Evolutionary conservation across 2,329 filamentous ascomycete species (phyloP).

Genomic region (Microdochium nivale): DNA sequence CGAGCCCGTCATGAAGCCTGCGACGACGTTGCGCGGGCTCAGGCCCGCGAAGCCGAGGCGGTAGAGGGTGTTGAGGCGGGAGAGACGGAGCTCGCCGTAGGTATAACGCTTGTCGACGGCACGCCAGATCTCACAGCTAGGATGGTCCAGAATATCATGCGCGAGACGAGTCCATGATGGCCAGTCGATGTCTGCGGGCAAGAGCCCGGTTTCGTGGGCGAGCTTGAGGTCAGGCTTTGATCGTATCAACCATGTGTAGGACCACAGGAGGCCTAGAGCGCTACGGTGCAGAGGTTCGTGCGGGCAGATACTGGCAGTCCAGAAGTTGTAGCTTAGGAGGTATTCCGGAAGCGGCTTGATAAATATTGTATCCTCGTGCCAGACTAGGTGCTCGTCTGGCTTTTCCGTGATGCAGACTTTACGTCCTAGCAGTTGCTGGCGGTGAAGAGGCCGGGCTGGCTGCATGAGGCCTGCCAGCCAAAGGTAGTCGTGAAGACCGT

Average conservation of each 20-base stretch:
- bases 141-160: constrained; percentile 11
- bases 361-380: constrained; percentile 11
- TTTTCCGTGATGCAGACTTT: constrained; percentile 18
- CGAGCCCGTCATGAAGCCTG: constrained; percentile 18
- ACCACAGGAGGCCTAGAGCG: constrained; percentile 28
- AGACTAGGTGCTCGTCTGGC: constrained; percentile 20
- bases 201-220: constrained; percentile 18
- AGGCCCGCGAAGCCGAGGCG: constrained; percentile 17
- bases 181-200: constrained; percentile 20
- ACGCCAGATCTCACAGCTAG: constrained; percentile 10
- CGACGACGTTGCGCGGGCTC: constrained; percentile 12
- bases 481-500: constrained; percentile 8
- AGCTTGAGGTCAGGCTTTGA: constrained; percentile 27
- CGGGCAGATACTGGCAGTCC: constrained; percentile 11
- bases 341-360: constrained; percentile 19
- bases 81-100: constrained; percentile 34
- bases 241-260: constrained; percentile 29
- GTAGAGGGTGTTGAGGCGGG: constrained; percentile 30
- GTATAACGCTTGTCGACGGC: constrained; percentile 27
- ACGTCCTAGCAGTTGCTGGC: constrained; percentile 15
- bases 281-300: constrained; percentile 12
- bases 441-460: constrained; percentile 14
- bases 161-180: constrained; percentile 20
- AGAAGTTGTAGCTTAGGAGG: constrained; percentile 14
- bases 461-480: constrained; percentile 12